Evolutionary conservation across 1,284 basidiomycete genomes (phyloP), one percentile per base, ranked within the genome.

Genomic region (Ganoderma lingzhi): DNA sequence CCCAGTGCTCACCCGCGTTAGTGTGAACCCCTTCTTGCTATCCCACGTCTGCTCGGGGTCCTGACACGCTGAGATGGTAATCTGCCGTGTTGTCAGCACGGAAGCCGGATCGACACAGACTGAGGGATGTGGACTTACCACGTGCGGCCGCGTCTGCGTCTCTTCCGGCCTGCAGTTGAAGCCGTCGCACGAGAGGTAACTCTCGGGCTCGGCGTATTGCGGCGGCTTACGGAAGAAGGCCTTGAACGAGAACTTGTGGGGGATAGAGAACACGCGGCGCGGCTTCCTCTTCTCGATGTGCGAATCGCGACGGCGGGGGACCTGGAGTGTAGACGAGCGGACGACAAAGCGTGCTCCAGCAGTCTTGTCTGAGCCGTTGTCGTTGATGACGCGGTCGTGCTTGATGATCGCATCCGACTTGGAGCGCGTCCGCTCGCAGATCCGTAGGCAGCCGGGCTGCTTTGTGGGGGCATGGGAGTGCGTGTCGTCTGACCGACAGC

Each of bases 41-140:
- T 68, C 66, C 55, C 55, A 68, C 23, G 66, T 68, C 28, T 51
- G n/a, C 56, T 68, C 53, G 4, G 23, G 14, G 30, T 68, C 66
- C 23, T 53, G 32, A 42, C 62, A 63, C 14, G 66, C 66, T 12
- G 66, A 59, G 3, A 68, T 63, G 6, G 62, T 60, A 6, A 68
- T 30, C 66, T 68, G 6, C 14, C 6, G 17, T 19, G 10, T 10
- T 10, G 15, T 23, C 6, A 44, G 6, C 19, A 58, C 9, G 28
- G 19, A 4, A 5, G 19, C 8, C 2, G 6, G 14, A 19, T n/a
- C n/a, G 37, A 3, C 39, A 53, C 28, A 19, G 45, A 14, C 6
- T 23, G 35, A 28, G n/a, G 2, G n/a, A 10, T 12, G n/a, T 48
- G 8, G 35, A 35, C 62, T 19, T 19, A 67, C 66, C 9, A 67